phyloP scores from a whole-genome alignment of 768 basidiomycete genomes.

The Daedalea quercina region DNA sequence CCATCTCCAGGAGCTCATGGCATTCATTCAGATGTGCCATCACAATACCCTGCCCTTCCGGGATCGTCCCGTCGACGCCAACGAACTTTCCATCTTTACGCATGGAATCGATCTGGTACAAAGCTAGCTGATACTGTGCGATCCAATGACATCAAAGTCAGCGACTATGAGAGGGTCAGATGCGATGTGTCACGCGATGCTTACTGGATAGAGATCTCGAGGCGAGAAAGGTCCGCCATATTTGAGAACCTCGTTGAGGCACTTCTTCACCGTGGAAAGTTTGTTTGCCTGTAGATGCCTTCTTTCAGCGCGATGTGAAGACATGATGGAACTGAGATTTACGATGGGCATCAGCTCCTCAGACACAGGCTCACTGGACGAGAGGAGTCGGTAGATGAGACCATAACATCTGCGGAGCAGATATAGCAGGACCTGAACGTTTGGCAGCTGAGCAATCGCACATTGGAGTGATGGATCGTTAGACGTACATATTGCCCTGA shows the following conservation, averaged over 20 bases:
- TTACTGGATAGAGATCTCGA: conserved; percentile 87
- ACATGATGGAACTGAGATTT: conserved; percentile 18
- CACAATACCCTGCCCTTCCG: conserved; percentile 94
- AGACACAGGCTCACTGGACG: conserved; percentile 93
- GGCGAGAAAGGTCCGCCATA: conserved; percentile 92
- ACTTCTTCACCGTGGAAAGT: conserved; percentile 93
- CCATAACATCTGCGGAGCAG: conserved; percentile 93
- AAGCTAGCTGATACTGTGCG: conserved; percentile 80
- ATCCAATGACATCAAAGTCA: not conserved
- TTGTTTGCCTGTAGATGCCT: conserved; percentile 76
- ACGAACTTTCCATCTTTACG: conserved; percentile 92
- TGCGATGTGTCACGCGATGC: conserved; percentile 21
- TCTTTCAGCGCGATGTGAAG: not conserved
- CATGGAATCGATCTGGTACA: conserved; percentile 92
- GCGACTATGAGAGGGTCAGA: not conserved
- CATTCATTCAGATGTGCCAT: conserved; percentile 96
- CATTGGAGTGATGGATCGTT: not conserved
- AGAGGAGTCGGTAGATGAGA: conserved; percentile 87
- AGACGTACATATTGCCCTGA: conserved; percentile 86
- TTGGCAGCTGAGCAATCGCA: too few species aligned
- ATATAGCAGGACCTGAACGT: conserved; percentile 77
- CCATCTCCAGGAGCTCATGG: conserved; percentile 94
- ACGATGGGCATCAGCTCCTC: conserved; percentile 98
- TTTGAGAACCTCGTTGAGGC: conserved; percentile 91
- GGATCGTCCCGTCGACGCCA: conserved; percentile 80